These are phyloP conservation scores for Hypomontagnella monticulosa DNA, from an alignment of 495 filamentous ascomycete genomes.

Conservation along the genomic window DNA sequence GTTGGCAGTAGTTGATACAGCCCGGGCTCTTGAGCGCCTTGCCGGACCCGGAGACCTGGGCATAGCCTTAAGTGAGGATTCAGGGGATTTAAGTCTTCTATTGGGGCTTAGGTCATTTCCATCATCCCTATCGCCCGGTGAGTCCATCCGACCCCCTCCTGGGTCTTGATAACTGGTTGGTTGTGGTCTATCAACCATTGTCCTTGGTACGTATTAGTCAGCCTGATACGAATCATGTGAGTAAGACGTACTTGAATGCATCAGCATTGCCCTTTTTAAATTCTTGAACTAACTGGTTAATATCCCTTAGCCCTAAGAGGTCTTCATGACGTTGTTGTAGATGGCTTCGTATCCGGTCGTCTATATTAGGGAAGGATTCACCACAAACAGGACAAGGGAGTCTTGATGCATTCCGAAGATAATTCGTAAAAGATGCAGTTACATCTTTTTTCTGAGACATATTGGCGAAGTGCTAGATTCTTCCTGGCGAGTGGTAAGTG, in stretches of 20 bases:
- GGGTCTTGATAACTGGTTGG: slow-evolving; percentile 14
- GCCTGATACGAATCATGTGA: background rate
- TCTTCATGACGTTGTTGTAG: slow-evolving; percentile 28
- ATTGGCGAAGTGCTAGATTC: background rate
- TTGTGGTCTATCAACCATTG: slow-evolving; percentile 1
- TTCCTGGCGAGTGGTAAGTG: background rate
- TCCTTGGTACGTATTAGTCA: slow-evolving; percentile 24
- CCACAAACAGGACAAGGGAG: slow-evolving; percentile 35
- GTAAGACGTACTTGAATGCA: slow-evolving; percentile 23
- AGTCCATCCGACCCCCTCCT: slow-evolving; percentile 10
- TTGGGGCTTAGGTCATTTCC: slow-evolving; percentile 22
- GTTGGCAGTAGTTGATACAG: slow-evolving; percentile 20
- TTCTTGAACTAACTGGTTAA: slow-evolving; percentile 32
- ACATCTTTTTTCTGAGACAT: slow-evolving; percentile 44
- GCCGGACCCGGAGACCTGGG: slow-evolving; percentile 32
- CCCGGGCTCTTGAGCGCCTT: slow-evolving; percentile 41
- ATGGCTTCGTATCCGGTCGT: slow-evolving; percentile 39
- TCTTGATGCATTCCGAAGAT: slow-evolving; percentile 35
- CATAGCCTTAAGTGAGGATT: slow-evolving; percentile 13
- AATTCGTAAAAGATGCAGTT: slow-evolving; percentile 33
- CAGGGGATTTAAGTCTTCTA: slow-evolving; percentile 42
- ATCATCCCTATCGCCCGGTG: slow-evolving; percentile 7
- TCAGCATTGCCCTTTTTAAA: slow-evolving; percentile 24
- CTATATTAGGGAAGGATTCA: slow-evolving; percentile 24
- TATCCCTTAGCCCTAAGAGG: slow-evolving; percentile 28